These are phyloP conservation scores for Fusarium musae DNA, from an alignment of 2,329 filamentous ascomycete genomes.

Conservation along the genomic window DNA sequence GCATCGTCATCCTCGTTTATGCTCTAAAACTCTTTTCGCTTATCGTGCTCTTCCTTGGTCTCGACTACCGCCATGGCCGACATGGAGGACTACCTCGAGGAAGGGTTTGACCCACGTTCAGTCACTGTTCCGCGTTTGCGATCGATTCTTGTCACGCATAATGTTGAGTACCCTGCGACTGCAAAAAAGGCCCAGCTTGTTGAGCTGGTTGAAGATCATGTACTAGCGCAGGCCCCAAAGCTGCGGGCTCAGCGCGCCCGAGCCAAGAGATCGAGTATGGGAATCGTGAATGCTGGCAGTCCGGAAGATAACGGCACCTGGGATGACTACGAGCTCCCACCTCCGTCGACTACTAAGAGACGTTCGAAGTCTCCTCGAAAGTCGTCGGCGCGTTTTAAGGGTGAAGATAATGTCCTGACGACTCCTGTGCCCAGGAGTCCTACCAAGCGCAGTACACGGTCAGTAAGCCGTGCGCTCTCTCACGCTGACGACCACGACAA, in stretches of 20 bases:
- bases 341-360: slow-evolving; percentile 60
- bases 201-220: slow-evolving; percentile 81
- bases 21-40: slow-evolving; percentile 7
- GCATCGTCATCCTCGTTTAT: slow-evolving; percentile 20
- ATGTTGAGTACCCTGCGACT: slow-evolving; percentile 84
- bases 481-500: slow-evolving; percentile 60
- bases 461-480: slow-evolving; percentile 64
- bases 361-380: slow-evolving; percentile 68
- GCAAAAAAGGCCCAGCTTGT: slow-evolving; percentile 93
- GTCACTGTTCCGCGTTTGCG: slow-evolving; percentile 90
- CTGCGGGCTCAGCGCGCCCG: slow-evolving; percentile 79
- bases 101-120: slow-evolving; percentile 83
- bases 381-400: slow-evolving; percentile 62
- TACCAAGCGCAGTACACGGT: slow-evolving; percentile 65
- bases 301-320: slow-evolving; percentile 73
- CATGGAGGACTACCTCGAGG: slow-evolving; percentile 84
- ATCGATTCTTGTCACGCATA: slow-evolving; percentile 90
- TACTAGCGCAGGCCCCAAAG: slow-evolving; percentile 81
- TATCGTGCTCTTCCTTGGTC: slow-evolving; percentile 17
- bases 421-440: slow-evolving; percentile 56
- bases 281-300: slow-evolving; percentile 77
- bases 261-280: slow-evolving; percentile 86
- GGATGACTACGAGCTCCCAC: slow-evolving; percentile 67
- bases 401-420: slow-evolving; percentile 60
- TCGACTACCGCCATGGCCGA: slow-evolving; percentile 64